A percentile compares a stretch with the other conserved stretches of the same genome.
These are phyloP conservation scores for Komagataella pastoris DNA, from an alignment of 805 yeast genomes.

Conservation along the genomic window DNA sequence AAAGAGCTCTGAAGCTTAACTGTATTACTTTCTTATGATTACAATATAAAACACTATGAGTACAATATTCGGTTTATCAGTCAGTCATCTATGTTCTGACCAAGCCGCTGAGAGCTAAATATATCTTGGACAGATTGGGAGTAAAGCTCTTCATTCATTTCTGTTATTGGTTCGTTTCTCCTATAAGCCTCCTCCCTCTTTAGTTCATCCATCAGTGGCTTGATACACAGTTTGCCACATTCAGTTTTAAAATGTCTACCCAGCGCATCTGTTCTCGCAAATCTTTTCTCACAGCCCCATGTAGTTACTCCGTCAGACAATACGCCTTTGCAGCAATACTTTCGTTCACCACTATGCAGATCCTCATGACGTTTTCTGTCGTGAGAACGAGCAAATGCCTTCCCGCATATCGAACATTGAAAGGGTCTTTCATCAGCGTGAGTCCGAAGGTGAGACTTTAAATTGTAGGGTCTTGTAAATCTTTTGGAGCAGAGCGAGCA, in stretches of 20 bases:
- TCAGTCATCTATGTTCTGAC: background rate
- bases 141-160: background rate
- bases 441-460: slow-evolving; percentile 83
- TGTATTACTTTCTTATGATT: background rate
- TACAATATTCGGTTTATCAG: background rate
- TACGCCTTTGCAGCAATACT: slow-evolving; percentile 57
- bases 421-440: slow-evolving; percentile 81
- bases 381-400: slow-evolving; percentile 72
- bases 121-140: background rate
- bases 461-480: slow-evolving; percentile 86
- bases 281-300: slow-evolving; percentile 77
- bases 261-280: slow-evolving; percentile 71
- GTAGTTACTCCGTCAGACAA: slow-evolving; percentile 34
- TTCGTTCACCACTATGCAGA: slow-evolving; percentile 64
- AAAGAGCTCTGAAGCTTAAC: background rate
- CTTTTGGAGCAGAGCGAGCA: slow-evolving; percentile 78
- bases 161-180: background rate
- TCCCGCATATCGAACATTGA: slow-evolving; percentile 60
- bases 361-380: slow-evolving; percentile 69
- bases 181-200: slow-evolving; percentile 1
- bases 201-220: slow-evolving; percentile 52
- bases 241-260: slow-evolving; percentile 73
- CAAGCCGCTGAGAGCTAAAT: background rate
- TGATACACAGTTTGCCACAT: slow-evolving; percentile 60
- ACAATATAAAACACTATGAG: background rate